Base-by-base conservation (phyloP, 1,284 basidiomycete species). In the Fomes fomentarius region DNA sequence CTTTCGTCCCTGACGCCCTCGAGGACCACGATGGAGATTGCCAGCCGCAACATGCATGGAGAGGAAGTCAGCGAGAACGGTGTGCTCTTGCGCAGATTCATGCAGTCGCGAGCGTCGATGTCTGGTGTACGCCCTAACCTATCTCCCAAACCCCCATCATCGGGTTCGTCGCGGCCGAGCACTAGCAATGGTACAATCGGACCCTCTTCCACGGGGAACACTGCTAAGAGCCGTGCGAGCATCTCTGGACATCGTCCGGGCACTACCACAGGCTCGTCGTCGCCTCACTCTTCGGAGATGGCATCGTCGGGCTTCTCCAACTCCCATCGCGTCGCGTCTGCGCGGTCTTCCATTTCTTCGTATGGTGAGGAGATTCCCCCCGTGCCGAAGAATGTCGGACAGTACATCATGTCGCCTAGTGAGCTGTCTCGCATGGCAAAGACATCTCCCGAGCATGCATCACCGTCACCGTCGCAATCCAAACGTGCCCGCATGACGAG, bases 341-440 rank as follows among this genome's bases (percentile, higher is more conserved):
- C 75, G 0, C 73, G 76, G 6, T 84, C 83, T 0, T 87, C 85
- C 0, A 67, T 78, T 4, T 83, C 83, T 0, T 88, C 86, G 2
- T 78, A 79, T 44, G 78, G 76, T 0, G 78, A 81, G 9, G 72
- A 77, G 19, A 55, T 71, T 0, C 74, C 78, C 3, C 76, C 76
- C 0, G 49, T 76, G 33, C 76, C 77, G 2, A 68, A 60, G 34
- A 38, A 44, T 10, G 39, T 71, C 19, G 68, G 66, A 12, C 76
- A 76, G 52, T 77, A 80, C 54, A 85, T 85, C 62, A 63, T 85
- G 11, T 69, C 81, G 3, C 83, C 83, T 0, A 73, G 71, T 17
- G 81, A 85, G 60, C 69, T 84, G 8, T 57, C 64, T 12, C 63
- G 66, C 42, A 61, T 72, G 45, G 54, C 64, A 30, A 63, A 62